Evolutionary conservation across 1,284 basidiomycete genomes (phyloP), one percentile per base, ranked within the genome.

Genomic region (Laetiporus sulphureus): DNA sequence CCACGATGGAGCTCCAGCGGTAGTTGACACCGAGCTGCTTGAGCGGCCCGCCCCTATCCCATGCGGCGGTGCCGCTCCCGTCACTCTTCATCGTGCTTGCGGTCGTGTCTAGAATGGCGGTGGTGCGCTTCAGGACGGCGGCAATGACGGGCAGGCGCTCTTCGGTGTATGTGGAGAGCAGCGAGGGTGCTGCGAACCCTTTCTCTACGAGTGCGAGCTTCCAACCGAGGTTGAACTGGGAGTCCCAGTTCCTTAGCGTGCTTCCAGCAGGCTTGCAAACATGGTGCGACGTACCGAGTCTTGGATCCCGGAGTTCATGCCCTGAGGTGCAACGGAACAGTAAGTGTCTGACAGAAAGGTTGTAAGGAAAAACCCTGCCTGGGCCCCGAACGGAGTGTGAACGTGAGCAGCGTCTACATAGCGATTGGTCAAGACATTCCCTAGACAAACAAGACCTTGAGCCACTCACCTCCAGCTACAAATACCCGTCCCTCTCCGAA

Each of bases 11-110:
- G 46, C 70, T 72, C 61, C 66, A 66, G 8, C 70, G 61, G 42
- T 66, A 73, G 51, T 72, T 72, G 18, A 73, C 61, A 1, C 69
- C 69, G 22, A 72, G 59, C 50, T 68, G 65, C 20, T 59, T 51
- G 18, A 71, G 52, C 4, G 51, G 52, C 12, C 54, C 38, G 18
- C 47, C 44, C 18, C 50, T 37, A 22, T 42, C 20, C 36, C 41
- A 49, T 1, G 39, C 37, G 10, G 8, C 23, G 13, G 11, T 24
- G 13, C n/a, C 24, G 12, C 36, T 27, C 11, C 8, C 8, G n/a
- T 24, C 24, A n/a, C 11, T 39, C 19, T 15, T 41, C 29, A 21
- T 15, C 6, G 32, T 36, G 12, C 13, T 18, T 18, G 20, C 35
- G 16, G 27, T 37, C 32, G 19, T 32, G 31, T 49, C 22, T 12